Percentiles rank a stretch among this genome's conserved stretches.
phyloP scores from a whole-genome alignment of 768 basidiomycete species.

The Rhodotorula sphaerocarpa region DNA sequence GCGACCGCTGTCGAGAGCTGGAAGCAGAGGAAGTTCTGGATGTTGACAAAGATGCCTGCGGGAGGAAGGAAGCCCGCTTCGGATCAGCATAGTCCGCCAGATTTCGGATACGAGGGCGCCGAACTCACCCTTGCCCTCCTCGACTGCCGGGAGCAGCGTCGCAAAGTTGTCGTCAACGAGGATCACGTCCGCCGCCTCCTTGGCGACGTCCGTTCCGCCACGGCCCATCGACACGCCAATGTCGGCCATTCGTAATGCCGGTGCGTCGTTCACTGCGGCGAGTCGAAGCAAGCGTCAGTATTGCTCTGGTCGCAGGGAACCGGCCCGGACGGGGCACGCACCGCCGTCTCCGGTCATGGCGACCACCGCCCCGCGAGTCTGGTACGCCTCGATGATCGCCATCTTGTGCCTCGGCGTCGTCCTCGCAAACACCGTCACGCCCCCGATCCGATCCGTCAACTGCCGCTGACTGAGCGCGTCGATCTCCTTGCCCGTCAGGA shows the following conservation, averaged over 20 bases:
- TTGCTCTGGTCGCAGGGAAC: too few relatives aligned
- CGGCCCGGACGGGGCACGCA: constrained; percentile 43
- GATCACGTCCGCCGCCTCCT: constrained; percentile 95
- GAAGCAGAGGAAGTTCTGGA: constrained; percentile 95
- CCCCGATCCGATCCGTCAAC: constrained; percentile 69
- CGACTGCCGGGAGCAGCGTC: constrained; percentile 81
- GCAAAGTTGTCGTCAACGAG: constrained; percentile 95
- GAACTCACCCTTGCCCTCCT: constrained; percentile 46
- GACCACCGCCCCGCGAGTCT: constrained; percentile 76
- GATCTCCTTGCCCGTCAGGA: constrained; percentile 72
- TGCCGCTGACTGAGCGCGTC: constrained; percentile 75
- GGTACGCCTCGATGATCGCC: constrained; percentile 91
- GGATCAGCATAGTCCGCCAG: not conserved
- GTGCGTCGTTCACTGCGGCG: constrained; percentile 80
- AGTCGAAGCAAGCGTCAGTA: not conserved
- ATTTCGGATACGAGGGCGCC: not conserved
- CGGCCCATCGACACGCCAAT: constrained; percentile 98
- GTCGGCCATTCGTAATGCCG: constrained; percentile 93
- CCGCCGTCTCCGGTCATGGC: constrained; percentile 98
- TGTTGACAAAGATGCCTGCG: constrained; percentile 97
- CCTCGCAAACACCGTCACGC: constrained; percentile 80
- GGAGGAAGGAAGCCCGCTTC: constrained; percentile 53
- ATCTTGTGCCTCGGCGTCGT: constrained; percentile 97
- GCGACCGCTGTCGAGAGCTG: constrained; percentile 97
- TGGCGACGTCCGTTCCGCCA: constrained; percentile 96